Evolutionary conservation across 2,329 filamentous ascomycete genomes (phyloP).

Genomic region (Trichoderma sp.): DNA sequence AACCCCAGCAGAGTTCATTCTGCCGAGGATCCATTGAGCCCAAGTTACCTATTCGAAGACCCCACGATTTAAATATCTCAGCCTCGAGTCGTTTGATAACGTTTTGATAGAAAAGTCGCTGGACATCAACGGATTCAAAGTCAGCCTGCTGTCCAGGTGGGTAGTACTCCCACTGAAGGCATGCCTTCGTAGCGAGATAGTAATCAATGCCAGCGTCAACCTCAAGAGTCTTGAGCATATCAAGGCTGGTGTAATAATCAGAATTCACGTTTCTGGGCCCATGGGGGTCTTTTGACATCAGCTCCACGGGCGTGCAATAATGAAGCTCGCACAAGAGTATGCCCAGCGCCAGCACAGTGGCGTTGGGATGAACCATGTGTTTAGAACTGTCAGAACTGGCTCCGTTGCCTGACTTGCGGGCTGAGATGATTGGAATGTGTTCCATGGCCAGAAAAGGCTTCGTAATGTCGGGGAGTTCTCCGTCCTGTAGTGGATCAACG

Average conservation of each 20-base stretch:
- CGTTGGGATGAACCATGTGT: conserved; percentile 6
- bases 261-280: neutral
- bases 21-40: conserved; percentile 7
- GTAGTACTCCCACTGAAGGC: neutral
- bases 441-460: conserved; percentile 12
- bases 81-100: conserved; percentile 9
- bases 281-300: neutral
- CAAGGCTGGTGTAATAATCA: conserved; percentile 7
- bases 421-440: conserved; percentile 7
- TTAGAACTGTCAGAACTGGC: neutral
- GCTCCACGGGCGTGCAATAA: conserved; percentile 4
- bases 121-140: conserved; percentile 2
- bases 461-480: conserved; percentile 5
- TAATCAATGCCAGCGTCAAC: neutral
- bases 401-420: neutral
- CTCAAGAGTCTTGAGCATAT: conserved; percentile 6
- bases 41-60: conserved; percentile 1
- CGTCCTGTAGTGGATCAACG: neutral
- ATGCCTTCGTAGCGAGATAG: conserved; percentile 4
- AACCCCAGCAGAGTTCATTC: conserved; percentile 11
- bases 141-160: neutral
- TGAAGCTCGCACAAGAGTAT: conserved; percentile 17
- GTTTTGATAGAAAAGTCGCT: conserved; percentile 15
- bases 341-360: conserved; percentile 4
- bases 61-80: conserved; percentile 13